Evolutionary conservation across 139 green algal species (phyloP).

Genomic region (Coccomyxa sp.): DNA sequence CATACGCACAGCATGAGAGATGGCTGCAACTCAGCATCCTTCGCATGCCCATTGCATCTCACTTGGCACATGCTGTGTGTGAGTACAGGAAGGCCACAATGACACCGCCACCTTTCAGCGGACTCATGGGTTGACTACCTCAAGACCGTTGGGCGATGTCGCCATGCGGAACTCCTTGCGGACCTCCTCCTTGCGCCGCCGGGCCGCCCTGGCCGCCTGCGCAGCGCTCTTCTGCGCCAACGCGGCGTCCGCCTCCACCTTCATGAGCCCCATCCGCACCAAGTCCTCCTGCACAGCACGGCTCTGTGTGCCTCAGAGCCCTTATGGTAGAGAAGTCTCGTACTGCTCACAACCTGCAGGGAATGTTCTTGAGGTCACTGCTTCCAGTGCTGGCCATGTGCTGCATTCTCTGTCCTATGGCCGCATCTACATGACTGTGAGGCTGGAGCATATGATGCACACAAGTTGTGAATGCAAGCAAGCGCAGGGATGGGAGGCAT

Average conservation of each 20-base stretch:
- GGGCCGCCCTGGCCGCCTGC: slow-evolving; percentile 50
- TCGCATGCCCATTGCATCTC: too few relatives aligned
- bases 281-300: slow-evolving; percentile 62
- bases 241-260: slow-evolving; percentile 51
- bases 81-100: slow-evolving; percentile 7
- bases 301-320: neutral
- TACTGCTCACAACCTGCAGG: too few relatives aligned
- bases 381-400: too few relatives aligned
- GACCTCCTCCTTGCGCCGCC: slow-evolving; percentile 10
- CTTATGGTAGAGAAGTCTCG: too few relatives aligned
- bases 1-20: too few relatives aligned
- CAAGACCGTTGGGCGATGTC: slow-evolving; percentile 51
- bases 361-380: too few relatives aligned
- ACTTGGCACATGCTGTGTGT: too few relatives aligned
- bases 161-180: slow-evolving; percentile 42
- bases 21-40: too few relatives aligned
- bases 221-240: slow-evolving; percentile 59
- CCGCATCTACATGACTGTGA: too few relatives aligned
- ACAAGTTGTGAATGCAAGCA: neutral
- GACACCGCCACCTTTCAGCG: neutral
- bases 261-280: slow-evolving; percentile 56
- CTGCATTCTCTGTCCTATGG: too few relatives aligned
- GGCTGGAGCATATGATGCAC: too few relatives aligned
- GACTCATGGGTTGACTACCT: slow-evolving; percentile 5
- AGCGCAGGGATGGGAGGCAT: neutral